These are phyloP conservation scores for Russula virescens DNA, from an alignment of 768 basidiomycete species.

Conservation along the genomic window DNA sequence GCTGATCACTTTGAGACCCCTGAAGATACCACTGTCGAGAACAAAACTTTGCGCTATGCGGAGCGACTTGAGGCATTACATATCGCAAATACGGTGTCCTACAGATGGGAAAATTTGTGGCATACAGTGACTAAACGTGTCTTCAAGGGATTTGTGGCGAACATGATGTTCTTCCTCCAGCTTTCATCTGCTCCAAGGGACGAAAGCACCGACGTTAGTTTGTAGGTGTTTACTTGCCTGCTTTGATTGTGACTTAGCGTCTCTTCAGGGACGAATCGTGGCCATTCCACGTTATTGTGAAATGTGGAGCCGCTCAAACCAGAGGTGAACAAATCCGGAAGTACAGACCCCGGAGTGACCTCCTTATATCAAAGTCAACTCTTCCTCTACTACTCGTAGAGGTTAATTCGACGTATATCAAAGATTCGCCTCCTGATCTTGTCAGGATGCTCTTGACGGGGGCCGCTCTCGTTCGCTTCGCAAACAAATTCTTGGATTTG, in stretches of 20 bases:
- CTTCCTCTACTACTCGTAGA: neutral
- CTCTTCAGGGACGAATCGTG: neutral
- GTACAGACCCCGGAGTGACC: neutral
- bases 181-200: no score
- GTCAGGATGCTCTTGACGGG: constrained; percentile 63
- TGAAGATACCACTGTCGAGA: no score
- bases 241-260: neutral
- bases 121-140: no score
- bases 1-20: no score
- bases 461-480: neutral
- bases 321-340: neutral
- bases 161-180: no score
- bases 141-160: no score
- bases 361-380: neutral
- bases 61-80: no score
- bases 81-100: no score
- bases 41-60: no score
- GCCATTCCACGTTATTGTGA: neutral
- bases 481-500: neutral
- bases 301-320: neutral
- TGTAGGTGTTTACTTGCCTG: neutral
- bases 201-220: no score
- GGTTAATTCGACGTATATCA: neutral
- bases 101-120: no score
- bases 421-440: constrained; percentile 30